phyloP scores from a whole-genome alignment of 2,329 filamentous ascomycete species.

The Neurospora sp. region DNA sequence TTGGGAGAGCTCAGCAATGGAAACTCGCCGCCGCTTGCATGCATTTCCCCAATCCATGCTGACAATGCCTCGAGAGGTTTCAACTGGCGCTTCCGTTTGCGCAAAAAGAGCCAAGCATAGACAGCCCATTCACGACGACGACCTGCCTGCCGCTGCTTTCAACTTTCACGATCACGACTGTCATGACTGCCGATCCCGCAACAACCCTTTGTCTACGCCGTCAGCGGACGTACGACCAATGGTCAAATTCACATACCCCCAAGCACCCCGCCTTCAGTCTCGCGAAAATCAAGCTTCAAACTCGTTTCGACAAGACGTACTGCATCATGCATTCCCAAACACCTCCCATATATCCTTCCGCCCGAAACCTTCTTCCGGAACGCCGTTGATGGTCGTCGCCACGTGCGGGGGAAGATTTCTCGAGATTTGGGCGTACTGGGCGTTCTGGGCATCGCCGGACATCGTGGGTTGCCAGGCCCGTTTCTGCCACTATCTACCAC shows the following conservation, averaged over 20 bases:
- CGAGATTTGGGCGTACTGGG: conserved; percentile 2
- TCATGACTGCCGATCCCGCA: not conserved
- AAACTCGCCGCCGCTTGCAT: not conserved
- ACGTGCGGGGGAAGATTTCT: conserved; percentile 16
- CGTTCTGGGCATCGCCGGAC: conserved; percentile 2
- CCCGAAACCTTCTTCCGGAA: conserved; percentile 16
- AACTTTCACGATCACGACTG: not conserved
- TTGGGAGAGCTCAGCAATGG: not conserved
- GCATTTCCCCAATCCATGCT: not conserved
- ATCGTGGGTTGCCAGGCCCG: not conserved
- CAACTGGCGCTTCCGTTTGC: not conserved
- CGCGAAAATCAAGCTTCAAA: not conserved
- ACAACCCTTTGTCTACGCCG: not conserved
- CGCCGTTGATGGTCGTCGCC: conserved; percentile 15
- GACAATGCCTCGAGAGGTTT: not conserved
- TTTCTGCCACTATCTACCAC: not conserved
- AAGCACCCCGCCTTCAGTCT: not conserved
- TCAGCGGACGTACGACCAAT: not conserved
- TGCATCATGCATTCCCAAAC: not conserved
- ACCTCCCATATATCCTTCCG: conserved; percentile 15
- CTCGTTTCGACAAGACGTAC: not conserved
- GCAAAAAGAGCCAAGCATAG: not conserved
- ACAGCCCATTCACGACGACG: not conserved
- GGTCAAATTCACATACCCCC: not conserved
- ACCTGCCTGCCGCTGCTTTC: not conserved